Conservation (phyloP, 2,329 filamentous ascomycete genomes). For the Myriosclerotinia scirpicola region DNA sequence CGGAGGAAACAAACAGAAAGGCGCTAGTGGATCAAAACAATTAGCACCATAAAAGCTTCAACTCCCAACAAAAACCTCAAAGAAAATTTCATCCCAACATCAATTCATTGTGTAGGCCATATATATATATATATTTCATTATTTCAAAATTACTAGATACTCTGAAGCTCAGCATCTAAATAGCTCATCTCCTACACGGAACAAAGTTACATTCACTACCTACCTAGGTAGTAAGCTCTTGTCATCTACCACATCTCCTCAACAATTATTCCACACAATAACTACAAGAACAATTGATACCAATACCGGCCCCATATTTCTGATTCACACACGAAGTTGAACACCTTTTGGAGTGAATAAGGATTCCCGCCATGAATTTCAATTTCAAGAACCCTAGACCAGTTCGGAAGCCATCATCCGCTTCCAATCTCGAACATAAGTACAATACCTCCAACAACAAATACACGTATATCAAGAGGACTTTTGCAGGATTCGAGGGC, state of each 20-base stretch:
- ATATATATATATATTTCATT: too few species aligned
- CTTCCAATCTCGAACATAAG: too few species aligned
- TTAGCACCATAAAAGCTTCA: too few species aligned
- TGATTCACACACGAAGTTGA: too few species aligned
- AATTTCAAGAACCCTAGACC: background rate
- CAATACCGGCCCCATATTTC: background rate
- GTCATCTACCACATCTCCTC: background rate
- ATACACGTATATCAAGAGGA: background rate
- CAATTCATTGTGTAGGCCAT: too few species aligned
- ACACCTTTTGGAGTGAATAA: background rate
- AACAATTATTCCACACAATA: background rate
- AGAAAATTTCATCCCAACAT: background rate
- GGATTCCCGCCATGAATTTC: too few species aligned
- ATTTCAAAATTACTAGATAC: background rate
- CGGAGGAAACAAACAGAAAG: too few species aligned
- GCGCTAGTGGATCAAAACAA: too few species aligned
- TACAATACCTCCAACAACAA: rapidly evolving
- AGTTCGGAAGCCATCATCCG: background rate
- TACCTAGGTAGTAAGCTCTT: background rate
- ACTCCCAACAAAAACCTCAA: background rate
- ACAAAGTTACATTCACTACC: background rate
- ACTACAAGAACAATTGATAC: rapidly evolving
- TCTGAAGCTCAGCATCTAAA: background rate
- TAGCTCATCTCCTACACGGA: background rate
- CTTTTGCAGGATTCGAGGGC: rapidly evolving